phyloP scores from a whole-genome alignment of 371 early-diverging fungal genomes.

The Rhizopus arrhizus region DNA sequence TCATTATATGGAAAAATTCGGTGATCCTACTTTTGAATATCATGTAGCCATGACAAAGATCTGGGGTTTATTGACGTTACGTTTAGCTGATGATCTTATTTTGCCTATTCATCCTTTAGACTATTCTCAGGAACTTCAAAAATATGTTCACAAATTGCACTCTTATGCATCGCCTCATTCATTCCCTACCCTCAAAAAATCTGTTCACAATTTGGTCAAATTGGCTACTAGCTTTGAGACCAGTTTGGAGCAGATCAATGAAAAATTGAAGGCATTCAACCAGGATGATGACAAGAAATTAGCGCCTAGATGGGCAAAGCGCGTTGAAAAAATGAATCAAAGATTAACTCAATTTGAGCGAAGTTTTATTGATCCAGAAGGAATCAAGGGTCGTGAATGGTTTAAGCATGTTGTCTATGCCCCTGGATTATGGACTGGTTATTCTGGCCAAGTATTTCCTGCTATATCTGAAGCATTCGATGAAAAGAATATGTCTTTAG shows the following conservation, averaged over 20 bases:
- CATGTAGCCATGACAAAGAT: conserved; percentile 54
- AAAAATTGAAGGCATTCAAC: conserved; percentile 19
- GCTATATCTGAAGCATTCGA: conserved; percentile 55
- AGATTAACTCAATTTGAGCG: conserved; percentile 53
- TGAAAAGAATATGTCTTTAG: conserved; percentile 23
- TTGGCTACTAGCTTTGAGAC: conserved; percentile 16
- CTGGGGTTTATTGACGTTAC: conserved; percentile 42
- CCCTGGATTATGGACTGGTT: conserved; percentile 58
- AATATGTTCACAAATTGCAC: conserved; percentile 7
- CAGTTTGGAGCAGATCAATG: conserved; percentile 12
- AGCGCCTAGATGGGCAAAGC: conserved; percentile 21
- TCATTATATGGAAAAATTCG: conserved; percentile 67
- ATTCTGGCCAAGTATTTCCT: conserved; percentile 52
- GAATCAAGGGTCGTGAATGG: conserved; percentile 58
- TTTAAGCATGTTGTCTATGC: conserved; percentile 61
- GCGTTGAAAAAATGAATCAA: conserved; percentile 37
- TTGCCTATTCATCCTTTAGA: conserved; percentile 21
- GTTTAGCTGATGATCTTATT: conserved; percentile 39
- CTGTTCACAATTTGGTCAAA: conserved; percentile 17
- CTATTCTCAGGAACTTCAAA: conserved; percentile 10
- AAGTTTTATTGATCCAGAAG: conserved; percentile 54
- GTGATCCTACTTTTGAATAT: conserved; percentile 64
- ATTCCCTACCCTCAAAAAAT: conserved; percentile 25
- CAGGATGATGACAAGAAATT: conserved; percentile 14
- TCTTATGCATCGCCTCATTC: conserved; percentile 13